Evolutionary conservation across 2,329 filamentous ascomycete genomes (phyloP).

Genomic region (Neonectria punicea): DNA sequence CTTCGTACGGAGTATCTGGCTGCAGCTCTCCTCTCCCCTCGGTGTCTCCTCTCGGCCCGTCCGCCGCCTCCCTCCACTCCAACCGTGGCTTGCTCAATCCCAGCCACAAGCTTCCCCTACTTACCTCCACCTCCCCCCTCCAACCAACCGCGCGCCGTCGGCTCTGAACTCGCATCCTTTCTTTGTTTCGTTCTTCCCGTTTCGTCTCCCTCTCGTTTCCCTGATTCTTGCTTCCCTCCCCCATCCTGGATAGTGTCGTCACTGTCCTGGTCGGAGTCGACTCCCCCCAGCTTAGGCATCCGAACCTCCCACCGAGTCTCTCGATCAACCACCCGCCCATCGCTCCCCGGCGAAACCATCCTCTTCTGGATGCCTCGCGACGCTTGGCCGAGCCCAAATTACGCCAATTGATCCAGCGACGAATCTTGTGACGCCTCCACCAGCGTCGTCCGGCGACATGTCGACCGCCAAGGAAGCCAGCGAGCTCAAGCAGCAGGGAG

Average conservation of each 20-base stretch:
- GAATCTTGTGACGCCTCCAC: slow-evolving; percentile 22
- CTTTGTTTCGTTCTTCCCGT: slow-evolving; percentile 21
- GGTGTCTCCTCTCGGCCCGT: slow-evolving; percentile 16
- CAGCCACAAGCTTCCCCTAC: slow-evolving; percentile 21
- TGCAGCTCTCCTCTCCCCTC: not conserved
- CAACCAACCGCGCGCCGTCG: slow-evolving; percentile 29
- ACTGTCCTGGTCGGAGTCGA: slow-evolving; percentile 24
- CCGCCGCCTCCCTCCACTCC: slow-evolving; percentile 16
- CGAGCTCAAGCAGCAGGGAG: slow-evolving; percentile 86
- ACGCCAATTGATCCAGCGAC: slow-evolving; percentile 36
- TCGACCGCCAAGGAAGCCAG: slow-evolving; percentile 47
- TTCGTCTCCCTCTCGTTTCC: slow-evolving; percentile 32
- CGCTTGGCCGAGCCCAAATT: slow-evolving; percentile 25
- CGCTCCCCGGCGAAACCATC: slow-evolving; percentile 24
- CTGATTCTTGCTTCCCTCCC: slow-evolving; percentile 22
- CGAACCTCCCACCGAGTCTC: slow-evolving; percentile 12
- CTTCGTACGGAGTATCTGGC: too few species aligned
- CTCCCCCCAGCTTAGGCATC: slow-evolving; percentile 8
- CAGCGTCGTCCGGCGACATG: slow-evolving; percentile 44
- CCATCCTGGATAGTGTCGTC: slow-evolving; percentile 24
- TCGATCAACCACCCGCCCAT: slow-evolving; percentile 19
- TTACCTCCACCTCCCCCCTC: slow-evolving; percentile 17
- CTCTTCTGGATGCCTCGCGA: slow-evolving; percentile 35
- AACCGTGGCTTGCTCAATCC: slow-evolving; percentile 20
- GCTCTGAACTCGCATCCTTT: slow-evolving; percentile 28